phyloP scores from a whole-genome alignment of 306 rosid species.

The Pachyrhizus erosus region DNA sequence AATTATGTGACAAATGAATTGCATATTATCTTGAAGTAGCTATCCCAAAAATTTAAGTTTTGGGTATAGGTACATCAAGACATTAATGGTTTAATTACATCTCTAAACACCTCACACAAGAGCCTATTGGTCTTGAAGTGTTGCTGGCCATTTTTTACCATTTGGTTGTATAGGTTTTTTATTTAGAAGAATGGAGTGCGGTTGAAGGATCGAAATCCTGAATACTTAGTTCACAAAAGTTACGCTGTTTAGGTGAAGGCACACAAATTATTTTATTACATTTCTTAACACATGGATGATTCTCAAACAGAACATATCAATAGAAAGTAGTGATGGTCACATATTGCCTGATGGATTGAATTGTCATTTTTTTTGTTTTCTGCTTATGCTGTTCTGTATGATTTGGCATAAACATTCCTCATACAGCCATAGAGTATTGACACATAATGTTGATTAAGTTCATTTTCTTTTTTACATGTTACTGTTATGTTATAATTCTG shows the following conservation, averaged over 20 bases:
- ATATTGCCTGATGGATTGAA: slow-evolving; percentile 7
- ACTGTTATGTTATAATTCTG: neutral
- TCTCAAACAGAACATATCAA: slow-evolving; percentile 16
- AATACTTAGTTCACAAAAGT: neutral
- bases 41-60: neutral
- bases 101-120: neutral
- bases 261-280: neutral
- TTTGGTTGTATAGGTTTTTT: neutral
- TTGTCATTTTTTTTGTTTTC: neutral
- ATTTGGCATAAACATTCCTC: neutral
- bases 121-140: slow-evolving; percentile 1
- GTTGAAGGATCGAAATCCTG: neutral
- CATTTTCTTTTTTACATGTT: slow-evolving; percentile 4
- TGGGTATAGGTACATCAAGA: neutral
- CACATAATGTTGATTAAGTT: neutral
- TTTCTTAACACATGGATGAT: neutral
- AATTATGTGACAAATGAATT: slow-evolving; percentile 15
- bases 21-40: neutral
- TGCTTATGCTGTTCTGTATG: slow-evolving; percentile 12
- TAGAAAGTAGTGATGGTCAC: neutral
- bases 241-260: neutral
- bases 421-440: neutral
- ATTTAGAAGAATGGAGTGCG: neutral
- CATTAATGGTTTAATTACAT: neutral
- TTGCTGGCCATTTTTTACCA: neutral